Conservation (phyloP, 495 filamentous ascomycete species). For the Trichocladium antarcticum region DNA sequence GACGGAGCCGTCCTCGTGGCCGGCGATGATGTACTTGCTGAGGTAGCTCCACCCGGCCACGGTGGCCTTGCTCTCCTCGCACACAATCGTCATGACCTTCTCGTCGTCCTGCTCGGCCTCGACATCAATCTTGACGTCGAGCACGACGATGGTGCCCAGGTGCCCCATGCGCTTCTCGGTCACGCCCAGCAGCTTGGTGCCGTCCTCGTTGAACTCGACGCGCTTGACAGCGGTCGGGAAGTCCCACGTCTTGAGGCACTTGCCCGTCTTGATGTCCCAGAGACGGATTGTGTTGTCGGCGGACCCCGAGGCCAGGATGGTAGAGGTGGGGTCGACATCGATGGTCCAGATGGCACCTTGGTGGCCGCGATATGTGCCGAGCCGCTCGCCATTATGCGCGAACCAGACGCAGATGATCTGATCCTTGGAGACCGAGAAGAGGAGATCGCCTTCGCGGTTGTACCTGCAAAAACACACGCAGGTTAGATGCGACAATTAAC, state of each 20-base stretch:
- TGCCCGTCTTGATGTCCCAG: constrained; percentile 92
- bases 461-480: constrained; percentile 42
- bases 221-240: constrained; percentile 93
- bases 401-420: constrained; percentile 93
- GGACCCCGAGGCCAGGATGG: constrained; percentile 84
- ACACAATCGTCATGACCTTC: constrained; percentile 71
- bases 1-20: constrained; percentile 89
- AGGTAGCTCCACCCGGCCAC: constrained; percentile 93
- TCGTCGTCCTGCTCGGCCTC: constrained; percentile 75
- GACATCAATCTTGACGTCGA: constrained; percentile 71
- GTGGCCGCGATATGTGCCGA: constrained; percentile 94
- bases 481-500: neutral
- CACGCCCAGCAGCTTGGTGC: constrained; percentile 74
- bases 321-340: constrained; percentile 89
- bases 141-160: constrained; percentile 81
- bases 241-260: constrained; percentile 90
- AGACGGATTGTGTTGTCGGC: constrained; percentile 96
- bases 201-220: constrained; percentile 91
- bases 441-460: constrained; percentile 90
- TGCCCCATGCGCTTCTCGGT: constrained; percentile 97
- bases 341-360: constrained; percentile 97
- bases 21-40: constrained; percentile 88
- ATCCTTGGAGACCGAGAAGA: constrained; percentile 97
- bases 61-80: constrained; percentile 88
- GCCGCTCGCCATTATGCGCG: constrained; percentile 84